Conservation (phyloP, 2,329 filamentous ascomycete genomes). For the Fragosphaeria purpurea region DNA sequence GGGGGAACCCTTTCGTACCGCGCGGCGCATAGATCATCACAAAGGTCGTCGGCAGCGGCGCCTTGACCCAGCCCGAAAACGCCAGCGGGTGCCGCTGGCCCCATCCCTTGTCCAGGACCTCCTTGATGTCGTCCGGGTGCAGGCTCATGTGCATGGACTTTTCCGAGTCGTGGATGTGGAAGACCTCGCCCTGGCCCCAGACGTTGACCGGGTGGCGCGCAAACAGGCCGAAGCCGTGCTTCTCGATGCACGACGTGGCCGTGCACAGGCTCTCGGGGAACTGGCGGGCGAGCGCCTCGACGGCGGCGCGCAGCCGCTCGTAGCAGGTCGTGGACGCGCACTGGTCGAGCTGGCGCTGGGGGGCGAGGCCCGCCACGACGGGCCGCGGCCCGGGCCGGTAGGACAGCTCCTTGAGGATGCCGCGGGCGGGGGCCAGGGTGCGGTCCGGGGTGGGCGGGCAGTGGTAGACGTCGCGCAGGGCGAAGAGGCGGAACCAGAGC, state of each 20-base stretch:
- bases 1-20: conserved; percentile 22
- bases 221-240: conserved; percentile 70
- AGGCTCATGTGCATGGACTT: conserved; percentile 70
- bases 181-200: conserved; percentile 71
- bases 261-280: conserved; percentile 43
- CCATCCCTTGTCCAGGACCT: conserved; percentile 68
- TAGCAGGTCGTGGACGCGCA: conserved; percentile 45
- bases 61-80: conserved; percentile 52
- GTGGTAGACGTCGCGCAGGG: conserved; percentile 57
- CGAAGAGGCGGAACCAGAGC: conserved; percentile 63
- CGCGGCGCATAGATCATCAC: conserved; percentile 75
- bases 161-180: conserved; percentile 69
- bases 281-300: conserved; percentile 36
- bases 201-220: conserved; percentile 54
- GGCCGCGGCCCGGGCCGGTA: conserved; percentile 55
- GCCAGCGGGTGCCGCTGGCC: conserved; percentile 62
- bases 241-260: conserved; percentile 69
- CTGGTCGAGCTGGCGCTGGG: conserved; percentile 70
- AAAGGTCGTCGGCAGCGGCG: conserved; percentile 65
- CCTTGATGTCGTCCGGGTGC: conserved; percentile 65
- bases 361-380: conserved; percentile 63
- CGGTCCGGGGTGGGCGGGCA: conserved; percentile 43
- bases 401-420: conserved; percentile 52
- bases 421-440: conserved; percentile 40
- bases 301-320: conserved; percentile 39